phyloP scores from a whole-genome alignment of 139 green algal species.

The Trebouxia sp. region DNA sequence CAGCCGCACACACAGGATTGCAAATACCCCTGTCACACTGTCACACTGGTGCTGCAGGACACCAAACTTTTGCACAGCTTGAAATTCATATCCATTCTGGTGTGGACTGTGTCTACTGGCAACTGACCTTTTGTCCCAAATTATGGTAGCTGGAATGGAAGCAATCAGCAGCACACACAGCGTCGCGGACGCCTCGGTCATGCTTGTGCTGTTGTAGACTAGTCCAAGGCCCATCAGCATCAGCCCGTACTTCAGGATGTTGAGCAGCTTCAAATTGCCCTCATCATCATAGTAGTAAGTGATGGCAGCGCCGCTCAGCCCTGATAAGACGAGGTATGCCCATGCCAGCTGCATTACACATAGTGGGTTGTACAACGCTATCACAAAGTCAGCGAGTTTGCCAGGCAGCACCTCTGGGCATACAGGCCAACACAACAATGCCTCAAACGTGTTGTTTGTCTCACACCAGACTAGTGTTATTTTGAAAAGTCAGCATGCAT shows the following conservation, averaged over 20 bases:
- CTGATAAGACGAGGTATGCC: constrained; percentile 47
- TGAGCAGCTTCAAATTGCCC: constrained; percentile 55
- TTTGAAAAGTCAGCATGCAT: too few relatives aligned
- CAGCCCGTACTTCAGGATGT: constrained; percentile 56
- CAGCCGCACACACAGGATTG: too few relatives aligned
- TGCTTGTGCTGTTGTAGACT: constrained; percentile 25
- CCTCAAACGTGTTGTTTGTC: too few relatives aligned
- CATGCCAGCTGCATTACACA: constrained; percentile 33
- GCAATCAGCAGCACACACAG: constrained; percentile 29
- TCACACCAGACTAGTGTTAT: too few relatives aligned
- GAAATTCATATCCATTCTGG: not conserved
- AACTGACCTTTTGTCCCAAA: not conserved
- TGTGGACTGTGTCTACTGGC: not conserved
- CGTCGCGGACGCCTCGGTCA: constrained; percentile 33
- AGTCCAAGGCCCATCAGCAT: constrained; percentile 53
- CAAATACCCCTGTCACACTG: too few relatives aligned
- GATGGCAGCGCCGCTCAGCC: constrained; percentile 50
- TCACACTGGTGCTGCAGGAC: not conserved
- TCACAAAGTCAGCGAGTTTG: too few relatives aligned
- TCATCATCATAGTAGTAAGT: constrained; percentile 71
- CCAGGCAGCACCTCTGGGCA: too few relatives aligned
- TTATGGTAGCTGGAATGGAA: not conserved
- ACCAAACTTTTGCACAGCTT: too few relatives aligned
- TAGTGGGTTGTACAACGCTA: too few relatives aligned
- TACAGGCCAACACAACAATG: too few relatives aligned